A percentile compares a stretch with the other conserved stretches of the same genome.
Evolutionary conservation across 495 filamentous ascomycete species (phyloP).

Genomic region (Copromyces sp.): DNA sequence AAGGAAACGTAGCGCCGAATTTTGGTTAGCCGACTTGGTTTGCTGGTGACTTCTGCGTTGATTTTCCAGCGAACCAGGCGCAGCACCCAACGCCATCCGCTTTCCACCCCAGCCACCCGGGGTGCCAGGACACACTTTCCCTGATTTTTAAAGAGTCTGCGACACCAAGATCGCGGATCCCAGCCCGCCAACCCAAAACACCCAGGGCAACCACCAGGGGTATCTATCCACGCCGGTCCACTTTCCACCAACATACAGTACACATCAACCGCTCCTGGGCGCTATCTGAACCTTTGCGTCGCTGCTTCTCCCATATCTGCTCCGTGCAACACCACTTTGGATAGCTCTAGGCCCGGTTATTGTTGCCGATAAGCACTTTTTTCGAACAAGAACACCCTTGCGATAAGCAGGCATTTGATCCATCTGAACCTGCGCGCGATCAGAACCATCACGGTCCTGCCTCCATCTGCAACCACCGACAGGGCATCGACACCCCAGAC

Average conservation of each 20-base stretch:
- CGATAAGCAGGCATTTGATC: not conserved
- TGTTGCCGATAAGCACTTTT: not conserved
- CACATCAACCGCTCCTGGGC: not conserved
- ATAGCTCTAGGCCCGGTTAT: not conserved
- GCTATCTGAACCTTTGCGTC: not conserved
- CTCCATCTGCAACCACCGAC: not conserved
- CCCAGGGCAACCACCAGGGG: not conserved
- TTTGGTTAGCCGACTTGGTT: not conserved
- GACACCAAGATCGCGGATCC: slow-evolving; percentile 5
- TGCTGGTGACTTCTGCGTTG: not conserved
- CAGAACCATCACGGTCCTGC: not conserved
- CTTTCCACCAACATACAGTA: not conserved
- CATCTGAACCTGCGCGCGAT: not conserved
- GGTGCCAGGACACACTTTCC: slow-evolving; percentile 5
- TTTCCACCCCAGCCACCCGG: slow-evolving; percentile 2
- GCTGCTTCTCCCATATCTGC: not conserved
- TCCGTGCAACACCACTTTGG: not conserved
- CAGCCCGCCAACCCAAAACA: not conserved
- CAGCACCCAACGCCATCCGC: not conserved
- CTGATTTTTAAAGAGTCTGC: slow-evolving; percentile 14
- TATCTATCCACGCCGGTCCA: not conserved
- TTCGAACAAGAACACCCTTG: not conserved
- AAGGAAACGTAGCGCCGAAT: not conserved
- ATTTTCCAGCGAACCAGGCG: not conserved
- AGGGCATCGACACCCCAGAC: not conserved